Conservation (phyloP, 805 yeast species). For the Saccharomycopsis sp. region DNA sequence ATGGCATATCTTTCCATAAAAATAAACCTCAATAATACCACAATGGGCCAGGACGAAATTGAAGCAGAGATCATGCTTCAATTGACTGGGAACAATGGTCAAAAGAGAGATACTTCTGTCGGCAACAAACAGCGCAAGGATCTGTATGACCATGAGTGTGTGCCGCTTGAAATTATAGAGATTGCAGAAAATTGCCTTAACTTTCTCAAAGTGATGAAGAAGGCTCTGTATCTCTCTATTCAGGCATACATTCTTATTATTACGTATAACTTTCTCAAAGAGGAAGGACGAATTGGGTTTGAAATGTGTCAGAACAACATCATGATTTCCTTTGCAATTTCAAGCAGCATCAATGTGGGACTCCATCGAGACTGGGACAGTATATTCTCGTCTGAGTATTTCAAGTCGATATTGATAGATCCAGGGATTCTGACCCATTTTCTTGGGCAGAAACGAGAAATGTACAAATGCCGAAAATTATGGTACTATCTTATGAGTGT, state of each 20-base stretch:
- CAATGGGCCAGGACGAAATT: not conserved
- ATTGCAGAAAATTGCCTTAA: constrained; percentile 13
- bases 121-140: not conserved
- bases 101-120: not conserved
- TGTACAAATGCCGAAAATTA: constrained; percentile 11
- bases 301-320: constrained; percentile 11
- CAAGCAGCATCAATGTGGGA: constrained; percentile 9
- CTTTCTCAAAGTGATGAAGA: constrained; percentile 7
- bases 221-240: constrained; percentile 5
- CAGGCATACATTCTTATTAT: constrained; percentile 9
- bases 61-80: not conserved
- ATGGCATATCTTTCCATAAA: constrained; percentile 15
- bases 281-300: constrained; percentile 16
- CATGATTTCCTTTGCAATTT: constrained; percentile 1
- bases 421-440: constrained; percentile 3
- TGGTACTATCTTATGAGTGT: constrained; percentile 14
- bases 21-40: constrained; percentile 9
- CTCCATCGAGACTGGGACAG: constrained; percentile 12
- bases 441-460: constrained; percentile 6
- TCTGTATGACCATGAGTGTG: not conserved
- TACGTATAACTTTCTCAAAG: constrained; percentile 10
- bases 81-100: not conserved
- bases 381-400: not conserved
- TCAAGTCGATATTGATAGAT: constrained; percentile 1
- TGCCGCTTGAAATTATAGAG: constrained; percentile 6